Evolutionary conservation across 2,329 filamentous ascomycete species (phyloP), one percentile per base, ranked within the genome.

Genomic region (Sporothrix phasma): DNA sequence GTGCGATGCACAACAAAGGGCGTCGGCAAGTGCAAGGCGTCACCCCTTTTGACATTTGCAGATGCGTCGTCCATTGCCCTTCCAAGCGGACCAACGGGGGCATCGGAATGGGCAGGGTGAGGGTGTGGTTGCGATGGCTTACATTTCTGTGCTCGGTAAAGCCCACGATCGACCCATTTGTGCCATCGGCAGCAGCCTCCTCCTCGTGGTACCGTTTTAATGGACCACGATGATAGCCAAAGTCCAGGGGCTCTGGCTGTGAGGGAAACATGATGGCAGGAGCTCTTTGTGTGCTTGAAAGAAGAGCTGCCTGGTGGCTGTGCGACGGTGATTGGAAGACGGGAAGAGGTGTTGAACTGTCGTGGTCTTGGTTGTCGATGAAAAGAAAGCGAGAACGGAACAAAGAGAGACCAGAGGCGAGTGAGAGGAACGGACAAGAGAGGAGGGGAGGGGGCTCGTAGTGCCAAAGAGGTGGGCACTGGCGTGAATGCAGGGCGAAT

Each of bases 141-240:
- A 82, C 80, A 69, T 77, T 80, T 70, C 80, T 76, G 69, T 82
- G 80, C 71, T 81, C 79, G 3, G 74, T 76, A 66, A 81, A 81
- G 68, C 79, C 79, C 62, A 74, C 53, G 66, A 71, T 71, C 41
- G 69, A 68, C 49, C 72, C 73, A 45, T 72, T 72, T 43, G 69
- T 70, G n/a, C 75, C 64, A 22, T 77, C 66, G 15, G 49, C 47
- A 22, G 75, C 74, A 24, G 68, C 68, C 24, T 80, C 79, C 22
- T 80, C 78, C 31, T 81, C 79, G 34, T 79, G 74, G 62, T 71
- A 72, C 54, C 80, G 75, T 73, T 81, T 82, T 62, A 78, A 74
- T 60, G 74, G 73, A 22, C 70, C 67, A 37, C 78, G 76, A 45
- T 73, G 69, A 73, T 70, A 74, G 65, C 67, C 73, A 72, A 70